Conservation (phyloP, 2,329 filamentous ascomycete genomes). For the Diplodia seriata region DNA sequence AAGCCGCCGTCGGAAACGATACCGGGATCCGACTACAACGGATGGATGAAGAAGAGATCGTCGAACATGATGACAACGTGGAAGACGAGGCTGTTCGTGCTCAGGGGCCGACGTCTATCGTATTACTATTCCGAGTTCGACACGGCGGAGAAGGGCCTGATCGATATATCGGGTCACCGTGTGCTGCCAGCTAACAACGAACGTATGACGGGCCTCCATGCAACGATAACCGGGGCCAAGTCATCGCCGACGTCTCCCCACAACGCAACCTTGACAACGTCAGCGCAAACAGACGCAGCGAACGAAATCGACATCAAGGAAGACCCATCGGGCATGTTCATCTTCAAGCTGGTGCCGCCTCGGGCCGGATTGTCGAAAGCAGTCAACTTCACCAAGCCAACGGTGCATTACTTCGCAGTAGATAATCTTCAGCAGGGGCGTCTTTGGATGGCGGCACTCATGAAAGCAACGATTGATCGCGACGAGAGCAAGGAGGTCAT, state of each 20-base stretch:
- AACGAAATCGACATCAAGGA: conserved; percentile 49
- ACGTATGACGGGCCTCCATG: conserved; percentile 86
- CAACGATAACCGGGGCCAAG: conserved; percentile 87
- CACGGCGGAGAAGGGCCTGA: conserved; percentile 89
- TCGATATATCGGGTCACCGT: conserved; percentile 96
- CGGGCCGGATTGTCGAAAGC: conserved; percentile 85
- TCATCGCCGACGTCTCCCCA: conserved; percentile 67
- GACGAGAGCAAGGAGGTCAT: conserved; percentile 79
- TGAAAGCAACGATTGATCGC: conserved; percentile 98
- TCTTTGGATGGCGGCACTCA: conserved; percentile 96
- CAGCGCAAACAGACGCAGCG: conserved; percentile 48
- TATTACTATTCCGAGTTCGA: conserved; percentile 98
- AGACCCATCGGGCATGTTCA: conserved; percentile 76
- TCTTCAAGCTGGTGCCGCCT: conserved; percentile 96
- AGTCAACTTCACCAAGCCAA: conserved; percentile 97
- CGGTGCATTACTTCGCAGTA: conserved; percentile 96
- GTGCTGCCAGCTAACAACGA: conserved; percentile 96
- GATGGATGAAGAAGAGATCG: conserved; percentile 99
- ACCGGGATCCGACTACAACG: conserved; percentile 85
- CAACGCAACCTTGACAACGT: conserved; percentile 48
- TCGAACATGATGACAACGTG: conserved; percentile 96
- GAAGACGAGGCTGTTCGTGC: conserved; percentile 95
- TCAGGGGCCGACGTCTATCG: conserved; percentile 86
- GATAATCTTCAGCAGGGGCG: conserved; percentile 87
- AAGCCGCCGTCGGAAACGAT: conserved; percentile 84